These are phyloP conservation scores for Diaporthe humulicola DNA, from an alignment of 2,329 filamentous ascomycete genomes.

Conservation along the genomic window DNA sequence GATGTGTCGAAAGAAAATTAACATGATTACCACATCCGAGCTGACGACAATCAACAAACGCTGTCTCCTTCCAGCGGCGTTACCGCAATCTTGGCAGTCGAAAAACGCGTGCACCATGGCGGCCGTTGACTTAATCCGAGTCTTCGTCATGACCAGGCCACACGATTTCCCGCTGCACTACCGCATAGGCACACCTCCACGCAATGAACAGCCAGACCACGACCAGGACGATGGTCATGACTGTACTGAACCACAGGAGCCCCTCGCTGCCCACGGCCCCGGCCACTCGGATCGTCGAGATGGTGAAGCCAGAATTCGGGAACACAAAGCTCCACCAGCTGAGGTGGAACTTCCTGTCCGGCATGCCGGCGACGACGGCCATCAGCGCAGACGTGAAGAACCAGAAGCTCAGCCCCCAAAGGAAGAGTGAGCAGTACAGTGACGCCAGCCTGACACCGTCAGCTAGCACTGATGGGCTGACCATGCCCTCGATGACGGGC, in stretches of 20 bases:
- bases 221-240: constrained; percentile 68
- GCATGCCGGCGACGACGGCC: constrained; percentile 56
- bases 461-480: constrained; percentile 38
- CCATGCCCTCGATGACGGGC: constrained; percentile 52
- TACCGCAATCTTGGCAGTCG: not conserved
- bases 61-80: not conserved
- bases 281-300: constrained; percentile 70
- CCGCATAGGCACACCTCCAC: constrained; percentile 61
- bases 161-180: constrained; percentile 65
- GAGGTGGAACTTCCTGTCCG: constrained; percentile 53
- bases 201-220: constrained; percentile 68
- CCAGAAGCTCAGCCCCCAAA: constrained; percentile 75
- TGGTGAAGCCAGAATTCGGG: constrained; percentile 73
- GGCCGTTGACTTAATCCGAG: constrained; percentile 35
- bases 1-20: too few species aligned
- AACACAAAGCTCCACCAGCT: constrained; percentile 77
- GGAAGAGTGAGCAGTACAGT: constrained; percentile 64
- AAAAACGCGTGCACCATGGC: not conserved
- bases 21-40: not conserved
- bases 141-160: constrained; percentile 74
- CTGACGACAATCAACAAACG: not conserved
- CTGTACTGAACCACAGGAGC: constrained; percentile 66
- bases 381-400: constrained; percentile 65
- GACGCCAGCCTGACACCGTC: constrained; percentile 44
- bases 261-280: constrained; percentile 64